These are phyloP conservation scores for Taphrina communis DNA, from an alignment of 1,139 yeast genomes.

Conservation along the genomic window DNA sequence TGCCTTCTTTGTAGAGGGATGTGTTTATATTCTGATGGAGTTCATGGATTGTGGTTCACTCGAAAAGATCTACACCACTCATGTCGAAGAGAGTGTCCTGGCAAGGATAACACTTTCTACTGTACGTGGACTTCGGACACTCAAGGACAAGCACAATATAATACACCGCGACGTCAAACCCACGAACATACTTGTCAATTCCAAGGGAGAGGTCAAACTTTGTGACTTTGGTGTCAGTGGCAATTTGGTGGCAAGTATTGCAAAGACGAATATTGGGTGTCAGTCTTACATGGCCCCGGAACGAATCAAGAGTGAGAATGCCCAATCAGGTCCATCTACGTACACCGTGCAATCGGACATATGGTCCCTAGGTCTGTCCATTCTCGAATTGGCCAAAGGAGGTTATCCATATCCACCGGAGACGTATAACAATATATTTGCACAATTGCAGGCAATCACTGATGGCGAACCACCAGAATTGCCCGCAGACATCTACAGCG, in stretches of 20 bases:
- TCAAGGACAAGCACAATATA: slow-evolving; percentile 87
- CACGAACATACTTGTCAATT: slow-evolving; percentile 80
- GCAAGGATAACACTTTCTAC: slow-evolving; percentile 84
- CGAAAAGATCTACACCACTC: slow-evolving; percentile 73
- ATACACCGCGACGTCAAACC: slow-evolving; percentile 98
- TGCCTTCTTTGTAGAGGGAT: slow-evolving; percentile 64
- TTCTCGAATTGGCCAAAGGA: slow-evolving; percentile 88
- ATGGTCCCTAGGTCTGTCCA: slow-evolving; percentile 92
- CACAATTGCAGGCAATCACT: slow-evolving; percentile 92
- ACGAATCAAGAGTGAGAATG: slow-evolving; percentile 67
- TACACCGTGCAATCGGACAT: slow-evolving; percentile 95
- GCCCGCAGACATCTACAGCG: slow-evolving; percentile 63
- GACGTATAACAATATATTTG: slow-evolving; percentile 84
- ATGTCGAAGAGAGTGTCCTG: slow-evolving; percentile 68
- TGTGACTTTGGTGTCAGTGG: slow-evolving; percentile 98
- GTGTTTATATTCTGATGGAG: slow-evolving; percentile 95
- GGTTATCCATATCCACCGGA: slow-evolving; percentile 95
- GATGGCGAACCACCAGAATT: slow-evolving; percentile 93
- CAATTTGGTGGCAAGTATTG: slow-evolving; percentile 90
- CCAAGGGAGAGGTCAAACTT: slow-evolving; percentile 82
- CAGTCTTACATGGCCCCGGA: slow-evolving; percentile 99
- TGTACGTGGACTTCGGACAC: slow-evolving; percentile 77
- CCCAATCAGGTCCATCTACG: slow-evolving; percentile 52
- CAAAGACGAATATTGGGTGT: slow-evolving; percentile 96
- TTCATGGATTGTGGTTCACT: slow-evolving; percentile 97